Evolutionary conservation across 148 eudicot genomes (phyloP), one percentile per base, ranked within the genome.

Genomic region (Vaccinium corymbosum): DNA sequence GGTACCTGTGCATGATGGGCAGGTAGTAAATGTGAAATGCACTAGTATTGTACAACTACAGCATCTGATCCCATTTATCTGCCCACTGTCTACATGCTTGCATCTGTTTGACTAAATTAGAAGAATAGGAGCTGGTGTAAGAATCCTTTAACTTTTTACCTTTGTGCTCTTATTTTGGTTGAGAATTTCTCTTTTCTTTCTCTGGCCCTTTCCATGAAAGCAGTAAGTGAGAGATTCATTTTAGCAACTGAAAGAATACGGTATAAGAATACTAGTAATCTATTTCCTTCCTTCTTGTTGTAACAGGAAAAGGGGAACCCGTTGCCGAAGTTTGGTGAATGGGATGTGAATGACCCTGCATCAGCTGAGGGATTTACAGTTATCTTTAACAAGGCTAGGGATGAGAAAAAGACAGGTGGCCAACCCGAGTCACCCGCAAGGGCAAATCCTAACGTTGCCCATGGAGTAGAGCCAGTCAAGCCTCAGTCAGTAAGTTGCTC

Each of bases 311-410:
- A 93, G 90, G 97, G 97, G 86, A 90, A 89, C 86, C 93, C 97
- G 27, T 87, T 93, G 87, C 97, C 97, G 75, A 93, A 93, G 89
- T 93, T 93, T 90, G 97, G 97, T 78, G 97, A 93, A 85, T 93
- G 97, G 97, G 97, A 93, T 73, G 97, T 93, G 19, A 93, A 93
- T 87, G 97, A 93, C 85, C 97, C 97, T 80, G 91, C 97, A 85
- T 93, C 97, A 79, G 97, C 97, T 49, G 97, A 94, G 87, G 97
- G 97, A 73, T 94, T 94, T 86, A 94, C 97, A 82, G 97, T 94
- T 80, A 94, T 94, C 38, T 94, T 94, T 79, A 92, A 94, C 84
- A 94, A 94, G 87, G 97, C 97, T 20, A 91, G 97, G 87, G 93
- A 94, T 91, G 97, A 94, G 90, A 94, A 94, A 87, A 94, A 94